Evolutionary conservation across 345 rosid genomes (phyloP).

Genomic region (Eucalyptus regnans): DNA sequence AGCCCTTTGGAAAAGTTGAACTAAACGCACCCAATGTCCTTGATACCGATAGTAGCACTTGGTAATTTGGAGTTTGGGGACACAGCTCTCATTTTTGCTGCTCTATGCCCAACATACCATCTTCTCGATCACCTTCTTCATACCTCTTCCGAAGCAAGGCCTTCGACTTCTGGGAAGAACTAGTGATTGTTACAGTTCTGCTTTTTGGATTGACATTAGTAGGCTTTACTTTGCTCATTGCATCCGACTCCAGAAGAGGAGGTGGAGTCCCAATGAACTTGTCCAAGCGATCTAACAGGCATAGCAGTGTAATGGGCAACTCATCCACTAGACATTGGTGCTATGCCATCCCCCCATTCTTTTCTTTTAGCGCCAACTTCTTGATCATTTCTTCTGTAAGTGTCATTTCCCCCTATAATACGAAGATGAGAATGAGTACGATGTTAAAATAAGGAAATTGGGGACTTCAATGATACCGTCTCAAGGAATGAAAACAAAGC

Average conservation of each 20-base stretch:
- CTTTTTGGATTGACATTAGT: too few species aligned
- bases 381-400: background rate
- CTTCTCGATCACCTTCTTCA: background rate
- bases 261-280: too few species aligned
- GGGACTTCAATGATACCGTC: background rate
- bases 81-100: background rate
- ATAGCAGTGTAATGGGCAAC: too few species aligned
- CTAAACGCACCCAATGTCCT: too few species aligned
- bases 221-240: too few species aligned
- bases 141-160: too few species aligned
- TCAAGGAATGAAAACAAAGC: background rate
- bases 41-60: background rate
- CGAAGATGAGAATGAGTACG: background rate
- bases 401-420: background rate
- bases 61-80: background rate
- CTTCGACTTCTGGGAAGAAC: too few species aligned
- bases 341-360: background rate
- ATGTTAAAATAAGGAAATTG: background rate
- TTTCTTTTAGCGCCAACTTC: background rate
- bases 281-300: too few species aligned
- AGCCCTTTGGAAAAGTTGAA: rapidly evolving
- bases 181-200: too few species aligned
- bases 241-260: too few species aligned
- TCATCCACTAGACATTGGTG: too few species aligned
- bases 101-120: background rate